Evolutionary conservation across 257 asterid species (phyloP), one percentile per base, ranked within the genome.

Genomic region (Cordia subcordata): DNA sequence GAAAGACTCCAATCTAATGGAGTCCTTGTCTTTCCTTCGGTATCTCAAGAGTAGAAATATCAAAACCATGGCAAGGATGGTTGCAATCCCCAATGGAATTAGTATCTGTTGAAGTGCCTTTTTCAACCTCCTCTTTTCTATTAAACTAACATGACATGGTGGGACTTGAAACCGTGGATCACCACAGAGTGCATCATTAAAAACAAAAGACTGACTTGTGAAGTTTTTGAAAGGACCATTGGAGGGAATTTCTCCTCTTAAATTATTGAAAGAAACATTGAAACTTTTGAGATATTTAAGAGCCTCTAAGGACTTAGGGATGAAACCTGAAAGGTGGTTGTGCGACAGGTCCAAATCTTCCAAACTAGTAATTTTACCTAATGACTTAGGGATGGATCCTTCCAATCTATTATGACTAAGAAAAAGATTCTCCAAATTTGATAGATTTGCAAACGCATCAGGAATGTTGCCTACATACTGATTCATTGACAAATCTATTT

Each of bases 341-440:
- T 62, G 18, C 5, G 67, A 62, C 9, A 51, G 23, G 38, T 62
- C 60, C 47, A 62, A 32, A 12, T 27, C 13, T 27, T 46, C 57
- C 27, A 61, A 17, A 11, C 55, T 13, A 0, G 23, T 16, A 38
- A 61, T 16, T 61, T 61, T 61, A 37, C 66, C 49, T n/a, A 61
- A 33, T 49, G 57, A 10, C 12, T 53, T 38, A 3, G 66, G 66
- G 33, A 61, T 61, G 23, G 66, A 53, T 0, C 66, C 66, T 16
- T n/a, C n/a, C n/a, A n/a, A n/a, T n/a, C n/a, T n/a, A n/a, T n/a
- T n/a, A n/a, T n/a, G n/a, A n/a, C n/a, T 61, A 55, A 61, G 11
- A 18, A 17, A 61, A 32, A 61, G 45, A 32, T 44, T 49, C 33
- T 45, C 33, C 18, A 61, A 61, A 3, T 1, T 35, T 49, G 52